Evolutionary conservation across 306 rosid genomes (phyloP).

Genomic region (Mimosa bimucronata): DNA sequence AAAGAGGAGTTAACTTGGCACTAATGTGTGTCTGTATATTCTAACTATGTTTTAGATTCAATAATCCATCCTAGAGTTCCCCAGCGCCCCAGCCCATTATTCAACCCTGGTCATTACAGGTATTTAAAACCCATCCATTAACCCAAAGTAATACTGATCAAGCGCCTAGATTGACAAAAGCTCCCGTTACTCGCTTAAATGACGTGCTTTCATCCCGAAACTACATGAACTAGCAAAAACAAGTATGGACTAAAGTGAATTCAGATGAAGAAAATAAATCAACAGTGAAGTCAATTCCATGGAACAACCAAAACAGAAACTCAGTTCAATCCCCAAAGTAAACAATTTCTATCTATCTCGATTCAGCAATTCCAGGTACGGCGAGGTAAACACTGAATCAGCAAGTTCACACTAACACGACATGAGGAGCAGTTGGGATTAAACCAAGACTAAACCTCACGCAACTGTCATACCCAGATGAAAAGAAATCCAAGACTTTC

Average conservation of each 20-base stretch:
- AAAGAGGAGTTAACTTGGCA: not conserved
- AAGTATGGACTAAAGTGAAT: not conserved
- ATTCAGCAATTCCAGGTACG: not conserved
- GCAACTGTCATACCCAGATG: not conserved
- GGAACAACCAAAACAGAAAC: conserved; percentile 13
- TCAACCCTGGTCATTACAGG: not conserved
- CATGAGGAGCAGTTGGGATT: not conserved
- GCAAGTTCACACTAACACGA: not conserved
- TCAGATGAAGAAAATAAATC: not conserved
- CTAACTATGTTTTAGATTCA: not conserved
- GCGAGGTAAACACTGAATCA: not conserved
- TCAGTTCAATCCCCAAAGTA: not conserved
- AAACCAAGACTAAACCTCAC: not conserved
- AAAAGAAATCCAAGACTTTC: not conserved
- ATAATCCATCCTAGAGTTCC: not conserved
- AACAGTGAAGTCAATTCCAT: not conserved
- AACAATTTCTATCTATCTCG: not conserved
- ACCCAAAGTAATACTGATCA: not conserved
- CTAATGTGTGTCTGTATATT: not conserved
- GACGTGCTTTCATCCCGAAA: not conserved
- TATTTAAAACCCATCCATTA: not conserved
- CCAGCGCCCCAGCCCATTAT: not conserved
- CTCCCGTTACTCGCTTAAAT: not conserved
- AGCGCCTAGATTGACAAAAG: not conserved
- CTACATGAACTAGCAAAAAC: not conserved